phyloP scores from a whole-genome alignment of 2,329 filamentous ascomycete species.

The Xenosphaeropsis pyriputrescens region DNA sequence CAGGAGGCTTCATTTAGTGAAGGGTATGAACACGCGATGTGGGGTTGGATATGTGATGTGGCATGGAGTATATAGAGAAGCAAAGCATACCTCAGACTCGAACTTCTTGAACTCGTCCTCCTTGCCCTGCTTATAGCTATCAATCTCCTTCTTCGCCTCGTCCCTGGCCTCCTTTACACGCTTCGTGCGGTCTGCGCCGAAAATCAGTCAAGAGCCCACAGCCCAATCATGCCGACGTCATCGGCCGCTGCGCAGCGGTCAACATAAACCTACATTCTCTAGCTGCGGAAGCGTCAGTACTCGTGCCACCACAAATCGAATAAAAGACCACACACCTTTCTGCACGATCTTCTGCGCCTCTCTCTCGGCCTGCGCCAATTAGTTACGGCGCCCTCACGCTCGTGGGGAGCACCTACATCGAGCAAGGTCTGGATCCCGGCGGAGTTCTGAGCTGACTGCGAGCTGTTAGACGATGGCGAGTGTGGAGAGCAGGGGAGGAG shows the following conservation, averaged over 20 bases:
- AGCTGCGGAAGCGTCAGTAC: constrained; percentile 35
- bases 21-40: background rate
- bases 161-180: constrained; percentile 90
- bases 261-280: constrained; percentile 60
- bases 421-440: constrained; percentile 96
- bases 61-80: background rate
- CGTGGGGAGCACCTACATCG: constrained; percentile 51
- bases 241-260: background rate
- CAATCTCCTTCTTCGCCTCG: constrained; percentile 96
- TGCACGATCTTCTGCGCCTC: constrained; percentile 99
- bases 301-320: background rate
- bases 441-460: constrained; percentile 93
- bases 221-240: constrained; percentile 11
- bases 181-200: constrained; percentile 68
- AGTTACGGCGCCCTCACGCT: no score
- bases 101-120: constrained; percentile 93
- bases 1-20: background rate
- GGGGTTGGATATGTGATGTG: constrained; percentile 1
- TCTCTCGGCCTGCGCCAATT: constrained; percentile 62
- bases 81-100: constrained; percentile 46
- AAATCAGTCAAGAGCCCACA: constrained; percentile 1
- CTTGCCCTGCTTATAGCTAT: constrained; percentile 78
- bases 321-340: constrained; percentile 48
- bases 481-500: no score
- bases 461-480: background rate